A percentile compares a stretch with the other conserved stretches of the same genome.
Conservation (phyloP, 2,329 filamentous ascomycete species). For the Fusarium veterinarium region DNA sequence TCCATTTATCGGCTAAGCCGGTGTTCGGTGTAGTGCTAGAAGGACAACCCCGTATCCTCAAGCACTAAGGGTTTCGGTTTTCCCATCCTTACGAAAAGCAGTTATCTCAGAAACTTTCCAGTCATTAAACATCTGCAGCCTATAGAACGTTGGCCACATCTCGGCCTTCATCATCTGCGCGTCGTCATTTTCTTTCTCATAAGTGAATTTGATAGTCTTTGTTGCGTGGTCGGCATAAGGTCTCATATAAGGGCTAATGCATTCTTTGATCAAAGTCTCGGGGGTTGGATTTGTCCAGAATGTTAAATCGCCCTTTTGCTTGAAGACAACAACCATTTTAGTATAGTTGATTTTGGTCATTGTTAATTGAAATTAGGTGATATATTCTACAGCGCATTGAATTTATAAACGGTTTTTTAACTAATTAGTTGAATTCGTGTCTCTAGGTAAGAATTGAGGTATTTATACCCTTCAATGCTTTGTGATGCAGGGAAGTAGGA, state of each 20-base stretch:
- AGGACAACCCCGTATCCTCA: rapidly evolving
- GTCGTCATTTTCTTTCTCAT: background rate
- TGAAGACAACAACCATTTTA: background rate
- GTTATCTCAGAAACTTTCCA: background rate
- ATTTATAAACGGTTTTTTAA: no score
- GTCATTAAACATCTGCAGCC: background rate
- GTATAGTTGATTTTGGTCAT: background rate
- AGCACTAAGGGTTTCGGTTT: rapidly evolving
- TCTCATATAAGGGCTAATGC: background rate
- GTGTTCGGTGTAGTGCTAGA: rapidly evolving
- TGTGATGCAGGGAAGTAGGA: rapidly evolving
- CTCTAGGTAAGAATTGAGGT: background rate
- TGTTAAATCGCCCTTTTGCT: background rate
- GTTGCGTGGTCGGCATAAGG: background rate
- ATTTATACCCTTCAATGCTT: rapidly evolving
- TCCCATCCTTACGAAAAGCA: background rate
- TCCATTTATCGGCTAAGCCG: rapidly evolving
- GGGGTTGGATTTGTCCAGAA: background rate
- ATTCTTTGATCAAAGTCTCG: background rate
- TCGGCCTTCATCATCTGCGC: background rate
- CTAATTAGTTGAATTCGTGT: no score
- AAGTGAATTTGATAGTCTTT: background rate
- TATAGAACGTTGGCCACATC: background rate
- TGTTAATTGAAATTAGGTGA: no score
- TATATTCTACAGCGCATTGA: no score